These are phyloP conservation scores for Herpetospermum pedunculosum DNA, from an alignment of 306 rosid genomes.

Conservation along the genomic window DNA sequence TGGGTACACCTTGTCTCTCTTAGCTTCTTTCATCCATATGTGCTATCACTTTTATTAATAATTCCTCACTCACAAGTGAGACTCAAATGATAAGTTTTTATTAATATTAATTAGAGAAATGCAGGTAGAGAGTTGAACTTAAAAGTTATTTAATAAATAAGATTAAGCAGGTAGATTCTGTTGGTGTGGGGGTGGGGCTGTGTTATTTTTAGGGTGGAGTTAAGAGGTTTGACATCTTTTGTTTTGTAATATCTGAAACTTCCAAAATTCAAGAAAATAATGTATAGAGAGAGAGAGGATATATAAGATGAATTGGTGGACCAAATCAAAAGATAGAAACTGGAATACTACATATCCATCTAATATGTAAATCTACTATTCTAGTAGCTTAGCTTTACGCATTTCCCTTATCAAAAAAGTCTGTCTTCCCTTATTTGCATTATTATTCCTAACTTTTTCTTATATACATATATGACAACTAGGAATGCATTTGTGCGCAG, in stretches of 20 bases:
- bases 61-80: too few species aligned
- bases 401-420: neutral
- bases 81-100: too few species aligned
- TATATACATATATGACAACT: neutral
- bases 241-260: constrained; percentile 3
- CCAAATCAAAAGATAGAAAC: neutral
- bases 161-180: too few species aligned
- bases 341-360: neutral
- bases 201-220: too few species aligned
- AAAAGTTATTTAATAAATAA: too few species aligned
- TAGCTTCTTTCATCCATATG: too few species aligned
- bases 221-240: neutral
- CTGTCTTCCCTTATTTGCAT: neutral
- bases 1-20: neutral
- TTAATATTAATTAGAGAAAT: too few species aligned
- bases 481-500: neutral
- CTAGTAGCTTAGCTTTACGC: neutral
- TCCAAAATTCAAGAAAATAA: neutral
- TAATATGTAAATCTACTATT: too few species aligned
- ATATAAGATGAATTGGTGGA: neutral
- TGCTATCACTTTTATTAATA: too few species aligned
- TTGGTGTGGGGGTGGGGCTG: too few species aligned
- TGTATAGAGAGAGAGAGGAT: too few species aligned
- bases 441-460: neutral
- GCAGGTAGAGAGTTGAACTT: too few species aligned